A percentile compares a stretch with the other conserved stretches of the same genome.
phyloP scores from a whole-genome alignment of 495 filamentous ascomycete species.

The Wilcoxina mikolae region DNA sequence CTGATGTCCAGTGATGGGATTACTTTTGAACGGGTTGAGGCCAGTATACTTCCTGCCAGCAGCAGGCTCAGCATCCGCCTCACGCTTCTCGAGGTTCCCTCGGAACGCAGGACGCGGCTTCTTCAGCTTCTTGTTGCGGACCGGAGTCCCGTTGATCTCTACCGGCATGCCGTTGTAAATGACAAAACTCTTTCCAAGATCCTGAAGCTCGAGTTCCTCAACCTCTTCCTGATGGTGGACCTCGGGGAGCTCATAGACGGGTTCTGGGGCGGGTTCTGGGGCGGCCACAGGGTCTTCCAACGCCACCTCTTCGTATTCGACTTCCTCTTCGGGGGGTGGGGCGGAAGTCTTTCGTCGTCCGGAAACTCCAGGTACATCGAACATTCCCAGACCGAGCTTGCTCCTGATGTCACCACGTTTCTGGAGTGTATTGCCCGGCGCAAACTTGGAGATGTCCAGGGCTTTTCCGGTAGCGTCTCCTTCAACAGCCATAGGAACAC shows the following conservation, averaged over 20 bases:
- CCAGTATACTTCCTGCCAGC: background rate
- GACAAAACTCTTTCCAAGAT: slow-evolving; percentile 7
- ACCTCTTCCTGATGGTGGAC: too few species aligned
- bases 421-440: background rate
- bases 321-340: background rate
- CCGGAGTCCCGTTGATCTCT: background rate
- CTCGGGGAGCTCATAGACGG: background rate
- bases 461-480: slow-evolving; percentile 2
- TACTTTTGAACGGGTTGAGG: slow-evolving; percentile 5
- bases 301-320: background rate
- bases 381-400: slow-evolving; percentile 7
- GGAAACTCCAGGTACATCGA: background rate
- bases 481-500: background rate
- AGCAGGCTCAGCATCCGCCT: background rate
- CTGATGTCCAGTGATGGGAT: background rate
- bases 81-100: background rate
- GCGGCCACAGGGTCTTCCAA: background rate
- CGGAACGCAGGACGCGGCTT: slow-evolving; percentile 11
- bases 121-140: slow-evolving; percentile 1
- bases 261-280: background rate
- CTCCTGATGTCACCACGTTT: slow-evolving; percentile 5
- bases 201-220: background rate
- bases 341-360: slow-evolving; percentile 2
- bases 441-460: background rate
- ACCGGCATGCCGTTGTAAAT: slow-evolving; percentile 9